These are phyloP conservation scores for Geotrichum carabidarum DNA, from an alignment of 1,139 yeast genomes.

Conservation along the genomic window DNA sequence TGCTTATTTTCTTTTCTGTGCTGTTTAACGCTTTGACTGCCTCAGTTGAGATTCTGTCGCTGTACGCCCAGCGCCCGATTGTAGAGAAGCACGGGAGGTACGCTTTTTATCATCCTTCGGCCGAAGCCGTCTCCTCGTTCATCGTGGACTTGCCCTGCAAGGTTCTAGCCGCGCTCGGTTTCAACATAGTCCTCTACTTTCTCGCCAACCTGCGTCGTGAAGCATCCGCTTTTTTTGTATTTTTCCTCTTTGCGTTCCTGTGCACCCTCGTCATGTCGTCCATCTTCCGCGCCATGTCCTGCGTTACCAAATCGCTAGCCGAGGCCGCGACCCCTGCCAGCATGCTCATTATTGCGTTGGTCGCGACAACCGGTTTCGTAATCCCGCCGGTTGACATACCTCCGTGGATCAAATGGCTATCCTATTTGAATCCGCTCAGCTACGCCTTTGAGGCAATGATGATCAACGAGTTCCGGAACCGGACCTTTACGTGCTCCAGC, in stretches of 20 bases:
- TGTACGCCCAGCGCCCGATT: conserved; percentile 69
- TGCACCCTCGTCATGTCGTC: conserved; percentile 66
- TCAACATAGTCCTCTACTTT: conserved; percentile 62
- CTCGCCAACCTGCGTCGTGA: conserved; percentile 60
- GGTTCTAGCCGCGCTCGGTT: conserved; percentile 48
- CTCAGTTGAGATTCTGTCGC: conserved; percentile 62
- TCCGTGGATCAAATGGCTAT: conserved; percentile 79
- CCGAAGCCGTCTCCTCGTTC: conserved; percentile 68
- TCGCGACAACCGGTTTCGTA: conserved; percentile 73
- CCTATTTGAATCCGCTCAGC: conserved; percentile 64
- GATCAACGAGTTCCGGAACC: conserved; percentile 54
- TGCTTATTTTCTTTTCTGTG: conserved; percentile 70
- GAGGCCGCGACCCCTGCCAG: conserved; percentile 74
- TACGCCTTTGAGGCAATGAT: conserved; percentile 66
- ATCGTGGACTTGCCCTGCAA: conserved; percentile 65
- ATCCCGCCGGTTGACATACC: conserved; percentile 63
- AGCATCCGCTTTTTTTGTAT: conserved; percentile 68
- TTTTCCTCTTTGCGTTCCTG: conserved; percentile 49
- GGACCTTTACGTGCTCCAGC: conserved; percentile 42
- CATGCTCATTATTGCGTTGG: conserved; percentile 52
- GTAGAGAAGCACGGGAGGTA: conserved; percentile 75
- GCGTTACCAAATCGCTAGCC: conserved; percentile 53
- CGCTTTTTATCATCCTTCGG: conserved; percentile 72
- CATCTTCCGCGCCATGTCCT: conserved; percentile 66
- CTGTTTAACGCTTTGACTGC: conserved; percentile 74